Percentiles rank a stretch among this genome's conserved stretches.
Conservation (phyloP, 331 rosid genomes). For the Pyracantha coccinea region DNA sequence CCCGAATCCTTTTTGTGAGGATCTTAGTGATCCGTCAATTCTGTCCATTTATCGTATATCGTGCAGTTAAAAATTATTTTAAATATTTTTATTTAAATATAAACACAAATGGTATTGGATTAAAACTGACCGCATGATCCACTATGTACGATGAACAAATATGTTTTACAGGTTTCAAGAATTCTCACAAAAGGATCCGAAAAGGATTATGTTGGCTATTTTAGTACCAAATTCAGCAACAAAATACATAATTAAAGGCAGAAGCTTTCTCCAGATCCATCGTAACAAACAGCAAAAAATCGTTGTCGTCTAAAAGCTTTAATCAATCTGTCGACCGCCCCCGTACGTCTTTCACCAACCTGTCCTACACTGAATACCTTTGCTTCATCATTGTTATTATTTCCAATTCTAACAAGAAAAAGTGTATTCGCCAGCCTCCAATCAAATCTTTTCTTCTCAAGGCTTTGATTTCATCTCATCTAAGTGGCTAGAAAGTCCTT, state of each 20-base stretch:
- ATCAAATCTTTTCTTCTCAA: slow-evolving; percentile 38
- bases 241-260: slow-evolving; percentile 23
- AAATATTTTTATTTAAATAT: too few relatives aligned
- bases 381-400: neutral
- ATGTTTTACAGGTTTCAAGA: too few relatives aligned
- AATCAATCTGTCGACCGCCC: slow-evolving; percentile 33
- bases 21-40: too few relatives aligned
- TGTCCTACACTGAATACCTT: slow-evolving; percentile 24
- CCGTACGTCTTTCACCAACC: slow-evolving; percentile 31
- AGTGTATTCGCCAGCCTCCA: slow-evolving; percentile 9
- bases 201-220: slow-evolving; percentile 32
- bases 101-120: too few relatives aligned
- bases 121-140: too few relatives aligned
- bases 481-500: neutral
- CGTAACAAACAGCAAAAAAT: slow-evolving; percentile 24
- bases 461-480: slow-evolving; percentile 21
- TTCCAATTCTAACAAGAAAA: neutral
- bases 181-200: too few relatives aligned
- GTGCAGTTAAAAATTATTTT: too few relatives aligned
- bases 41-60: too few relatives aligned
- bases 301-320: slow-evolving; percentile 14
- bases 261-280: slow-evolving; percentile 21
- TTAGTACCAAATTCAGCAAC: slow-evolving; percentile 28
- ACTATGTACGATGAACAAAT: too few relatives aligned
- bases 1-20: too few relatives aligned